Evolutionary conservation across 192 early-diverging fungal genomes (phyloP), one percentile per base, ranked within the genome.

Genomic region (Geranomyces michiganensis): DNA sequence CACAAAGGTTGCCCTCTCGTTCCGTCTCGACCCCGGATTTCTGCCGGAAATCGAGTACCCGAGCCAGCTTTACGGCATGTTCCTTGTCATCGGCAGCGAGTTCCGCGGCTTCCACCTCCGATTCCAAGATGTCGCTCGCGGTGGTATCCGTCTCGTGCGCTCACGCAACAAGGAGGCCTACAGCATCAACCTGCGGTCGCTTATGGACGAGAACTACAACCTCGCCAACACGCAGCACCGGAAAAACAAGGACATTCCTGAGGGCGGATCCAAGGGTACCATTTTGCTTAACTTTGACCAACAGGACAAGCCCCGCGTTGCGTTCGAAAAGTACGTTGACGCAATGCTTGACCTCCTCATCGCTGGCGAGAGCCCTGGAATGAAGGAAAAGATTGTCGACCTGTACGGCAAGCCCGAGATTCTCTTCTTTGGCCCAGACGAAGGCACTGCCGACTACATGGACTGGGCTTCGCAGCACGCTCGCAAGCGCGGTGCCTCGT

Each of bases 201-300:
- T 99, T 63, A 92, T 99, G 82, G 96, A 99, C 84, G 96, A 99
- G 83, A 99, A 99, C 89, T 97, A 97, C 84, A 92, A 91, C 68
- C 87, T 99, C 60, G 96, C 96, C 30, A 88, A 91, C 45, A 97
- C 96, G 29, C 96, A 99, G 84, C 96, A 97, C 81, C 87, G 94
- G 76, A 99, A 99, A 84, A 99, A 99, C 91, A 99, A 99, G 76
- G 96, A 99, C 79, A 97, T 99, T 74, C 96, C 96, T 58, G 96
- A 99, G 83, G 95, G 96, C 70, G 96, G 96, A 21, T 96, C 95
- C 73, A 99, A 99, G 88, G 96, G 96, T 74, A 99, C 96, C 45
- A 97, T 99, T 76, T 81, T 99, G 56, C 86, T 99, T 74, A 93
- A 97, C 80, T 84, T 94, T 66, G 85, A 91, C 62, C 90, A 94